Conservation (phyloP, 179 eudicot species). For the Silene vulgaris region DNA sequence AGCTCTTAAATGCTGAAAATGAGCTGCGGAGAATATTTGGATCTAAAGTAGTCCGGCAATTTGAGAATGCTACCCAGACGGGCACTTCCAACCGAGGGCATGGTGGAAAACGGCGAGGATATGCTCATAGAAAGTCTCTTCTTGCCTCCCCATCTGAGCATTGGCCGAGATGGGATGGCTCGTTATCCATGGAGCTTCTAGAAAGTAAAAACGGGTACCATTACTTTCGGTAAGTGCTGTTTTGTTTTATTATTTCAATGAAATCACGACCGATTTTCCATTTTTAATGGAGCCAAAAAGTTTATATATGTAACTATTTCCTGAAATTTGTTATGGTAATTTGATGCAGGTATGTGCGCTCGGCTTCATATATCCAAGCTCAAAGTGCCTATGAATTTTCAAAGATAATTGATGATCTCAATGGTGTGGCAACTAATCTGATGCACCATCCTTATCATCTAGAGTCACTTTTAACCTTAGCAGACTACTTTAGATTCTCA, state of each 20-base stretch:
- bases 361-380: slow-evolving; percentile 63
- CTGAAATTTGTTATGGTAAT: neutral
- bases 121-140: slow-evolving; percentile 51
- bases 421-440: slow-evolving; percentile 70
- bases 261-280: no score
- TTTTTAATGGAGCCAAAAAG: neutral
- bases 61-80: slow-evolving; percentile 53
- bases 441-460: slow-evolving; percentile 81
- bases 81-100: slow-evolving; percentile 62
- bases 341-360: slow-evolving; percentile 55
- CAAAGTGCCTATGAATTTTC: slow-evolving; percentile 77
- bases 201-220: slow-evolving; percentile 62
- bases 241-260: neutral
- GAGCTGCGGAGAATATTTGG: slow-evolving; percentile 94
- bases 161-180: slow-evolving; percentile 99
- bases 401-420: slow-evolving; percentile 68
- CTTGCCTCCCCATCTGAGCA: slow-evolving; percentile 75
- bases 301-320: neutral
- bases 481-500: slow-evolving; percentile 72
- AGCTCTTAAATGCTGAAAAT: slow-evolving; percentile 79
- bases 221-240: slow-evolving; percentile 55
- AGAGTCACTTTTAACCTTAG: slow-evolving; percentile 77
- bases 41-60: slow-evolving; percentile 77
- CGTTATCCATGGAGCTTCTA: slow-evolving; percentile 82
- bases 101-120: slow-evolving; percentile 67